These are phyloP conservation scores for Fusarium foetens DNA, from an alignment of 2,329 filamentous ascomycete genomes.

Conservation along the genomic window DNA sequence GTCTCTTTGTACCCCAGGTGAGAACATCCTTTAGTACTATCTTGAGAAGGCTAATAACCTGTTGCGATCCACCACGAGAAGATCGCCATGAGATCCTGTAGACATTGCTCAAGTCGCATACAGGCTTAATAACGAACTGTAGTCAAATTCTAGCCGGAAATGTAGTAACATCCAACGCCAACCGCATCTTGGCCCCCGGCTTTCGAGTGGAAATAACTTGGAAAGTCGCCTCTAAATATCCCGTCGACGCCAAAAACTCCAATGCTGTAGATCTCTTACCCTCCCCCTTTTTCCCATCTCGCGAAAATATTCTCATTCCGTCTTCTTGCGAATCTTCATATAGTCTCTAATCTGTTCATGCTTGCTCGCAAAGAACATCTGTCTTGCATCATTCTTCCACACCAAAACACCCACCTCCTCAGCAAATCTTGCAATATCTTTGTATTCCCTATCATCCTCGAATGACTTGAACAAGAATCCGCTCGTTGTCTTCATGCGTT, in stretches of 20 bases:
- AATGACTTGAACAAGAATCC: constrained; percentile 95
- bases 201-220: neutral
- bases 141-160: neutral
- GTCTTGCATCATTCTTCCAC: constrained; percentile 83
- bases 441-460: constrained; percentile 74
- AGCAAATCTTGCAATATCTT: constrained; percentile 78
- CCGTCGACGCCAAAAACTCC: constrained; percentile 36
- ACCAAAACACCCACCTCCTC: constrained; percentile 90
- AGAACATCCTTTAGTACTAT: too few relatives aligned
- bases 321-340: constrained; percentile 71
- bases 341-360: constrained; percentile 89
- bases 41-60: too few relatives aligned
- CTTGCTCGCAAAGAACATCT: constrained; percentile 91
- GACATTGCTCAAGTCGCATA: too few relatives aligned
- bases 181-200: neutral
- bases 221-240: constrained; percentile 5
- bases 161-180: neutral
- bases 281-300: neutral
- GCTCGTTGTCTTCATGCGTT: constrained; percentile 84
- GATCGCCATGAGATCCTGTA: too few relatives aligned
- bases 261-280: constrained; percentile 18
- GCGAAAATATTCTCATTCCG: constrained; percentile 47
- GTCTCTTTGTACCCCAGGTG: too few relatives aligned
- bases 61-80: too few relatives aligned
- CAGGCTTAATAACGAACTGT: too few relatives aligned